A percentile compares a stretch with the other conserved stretches of the same genome.
Conservation (phyloP, 2,329 filamentous ascomycete species). For the Alternaria sp. region DNA sequence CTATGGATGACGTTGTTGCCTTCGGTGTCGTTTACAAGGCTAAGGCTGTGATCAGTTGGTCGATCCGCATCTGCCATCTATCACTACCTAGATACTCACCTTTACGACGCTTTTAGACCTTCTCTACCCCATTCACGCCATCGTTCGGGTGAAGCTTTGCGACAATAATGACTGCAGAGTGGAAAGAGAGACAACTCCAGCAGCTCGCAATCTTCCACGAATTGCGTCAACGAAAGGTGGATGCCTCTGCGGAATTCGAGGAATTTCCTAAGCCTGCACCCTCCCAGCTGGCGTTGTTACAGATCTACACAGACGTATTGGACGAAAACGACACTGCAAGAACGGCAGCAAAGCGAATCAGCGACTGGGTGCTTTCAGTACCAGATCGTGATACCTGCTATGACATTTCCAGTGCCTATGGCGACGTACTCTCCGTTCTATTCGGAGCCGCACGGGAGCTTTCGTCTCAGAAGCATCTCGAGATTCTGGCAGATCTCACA, state of each 20-base stretch:
- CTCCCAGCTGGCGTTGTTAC: neutral
- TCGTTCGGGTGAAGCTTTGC: too few species aligned
- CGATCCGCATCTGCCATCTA: too few species aligned
- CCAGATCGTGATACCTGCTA: neutral
- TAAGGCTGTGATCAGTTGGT: too few species aligned
- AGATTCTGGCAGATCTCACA: neutral
- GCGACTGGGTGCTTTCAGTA: neutral
- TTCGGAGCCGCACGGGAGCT: neutral
- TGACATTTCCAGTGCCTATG: neutral
- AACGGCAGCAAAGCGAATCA: neutral
- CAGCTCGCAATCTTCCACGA: neutral
- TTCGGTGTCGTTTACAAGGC: too few species aligned
- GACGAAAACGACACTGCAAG: neutral
- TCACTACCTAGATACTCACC: too few species aligned
- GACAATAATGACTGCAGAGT: too few species aligned
- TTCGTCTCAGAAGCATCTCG: neutral
- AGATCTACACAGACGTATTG: neutral
- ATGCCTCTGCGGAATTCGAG: neutral
- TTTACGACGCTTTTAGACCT: too few species aligned
- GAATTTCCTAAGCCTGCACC: conserved; percentile 1
- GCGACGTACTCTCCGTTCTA: neutral
- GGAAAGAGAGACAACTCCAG: too few species aligned
- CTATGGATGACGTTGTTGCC: too few species aligned
- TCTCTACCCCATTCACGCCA: too few species aligned
- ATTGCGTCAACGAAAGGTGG: neutral